phyloP scores from a whole-genome alignment of 257 asterid species.

The Asclepias syriaca region DNA sequence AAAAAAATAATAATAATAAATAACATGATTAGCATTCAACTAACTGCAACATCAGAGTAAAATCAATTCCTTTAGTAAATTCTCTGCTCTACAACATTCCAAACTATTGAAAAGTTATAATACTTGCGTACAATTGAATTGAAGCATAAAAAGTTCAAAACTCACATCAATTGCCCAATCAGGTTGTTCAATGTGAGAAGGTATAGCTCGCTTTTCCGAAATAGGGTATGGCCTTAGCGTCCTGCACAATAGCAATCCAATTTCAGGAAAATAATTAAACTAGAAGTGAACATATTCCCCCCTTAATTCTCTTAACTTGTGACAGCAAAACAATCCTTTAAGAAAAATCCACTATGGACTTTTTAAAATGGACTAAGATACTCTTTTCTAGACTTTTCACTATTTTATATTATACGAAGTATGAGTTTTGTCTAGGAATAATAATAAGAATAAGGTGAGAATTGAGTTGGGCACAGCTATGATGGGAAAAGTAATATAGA shows the following conservation, averaged over 20 bases:
- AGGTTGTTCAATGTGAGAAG: slow-evolving; percentile 76
- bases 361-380: not conserved
- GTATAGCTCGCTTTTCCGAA: slow-evolving; percentile 61
- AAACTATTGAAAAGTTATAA: slow-evolving; percentile 16
- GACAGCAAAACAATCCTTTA: not conserved
- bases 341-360: not conserved
- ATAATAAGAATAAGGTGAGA: not conserved
- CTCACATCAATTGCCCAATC: slow-evolving; percentile 96
- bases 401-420: not conserved
- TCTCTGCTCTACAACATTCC: not conserved
- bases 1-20: too few species aligned
- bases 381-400: not conserved
- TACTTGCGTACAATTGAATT: not conserved
- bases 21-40: not conserved
- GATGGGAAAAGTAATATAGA: not conserved
- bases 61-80: not conserved
- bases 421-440: not conserved
- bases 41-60: not conserved
- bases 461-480: not conserved
- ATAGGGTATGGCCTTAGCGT: slow-evolving; percentile 74
- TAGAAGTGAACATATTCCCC: not conserved
- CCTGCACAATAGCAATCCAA: slow-evolving; percentile 30
- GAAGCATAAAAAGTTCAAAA: slow-evolving; percentile 19
- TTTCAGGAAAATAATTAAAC: slow-evolving; percentile 4
- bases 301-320: not conserved